phyloP scores from a whole-genome alignment of 495 filamentous ascomycete genomes.

The Hypoxylon intermedium region DNA sequence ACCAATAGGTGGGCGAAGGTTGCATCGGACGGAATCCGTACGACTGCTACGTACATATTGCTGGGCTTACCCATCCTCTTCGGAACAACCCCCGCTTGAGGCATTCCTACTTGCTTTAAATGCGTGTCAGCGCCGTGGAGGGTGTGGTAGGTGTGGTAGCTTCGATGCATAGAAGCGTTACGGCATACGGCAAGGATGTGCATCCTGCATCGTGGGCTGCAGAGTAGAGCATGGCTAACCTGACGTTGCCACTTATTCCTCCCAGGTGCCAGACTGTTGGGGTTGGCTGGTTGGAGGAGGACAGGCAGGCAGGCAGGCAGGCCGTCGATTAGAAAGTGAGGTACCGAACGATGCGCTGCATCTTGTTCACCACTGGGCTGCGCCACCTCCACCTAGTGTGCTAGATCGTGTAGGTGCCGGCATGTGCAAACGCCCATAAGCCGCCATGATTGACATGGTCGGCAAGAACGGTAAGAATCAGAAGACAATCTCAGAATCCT shows the following conservation, averaged over 20 bases:
- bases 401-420: constrained; percentile 5
- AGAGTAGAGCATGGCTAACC: constrained; percentile 9
- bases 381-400: constrained; percentile 18
- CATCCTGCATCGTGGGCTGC: constrained; percentile 23
- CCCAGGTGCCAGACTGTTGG: constrained; percentile 15
- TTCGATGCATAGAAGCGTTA: constrained; percentile 13
- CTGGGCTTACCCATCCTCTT: constrained; percentile 11
- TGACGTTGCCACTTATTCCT: constrained; percentile 9
- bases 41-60: constrained; percentile 1
- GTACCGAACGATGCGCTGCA: constrained; percentile 14
- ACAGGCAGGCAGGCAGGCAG: too few species aligned
- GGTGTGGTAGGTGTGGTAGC: constrained; percentile 22
- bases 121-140: constrained; percentile 13
- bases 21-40: constrained; percentile 9
- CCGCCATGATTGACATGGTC: too few species aligned
- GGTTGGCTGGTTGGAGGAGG: background rate
- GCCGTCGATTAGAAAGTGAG: too few species aligned
- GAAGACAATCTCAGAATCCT: too few species aligned
- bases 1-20: constrained; percentile 9
- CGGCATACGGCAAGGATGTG: constrained; percentile 31
- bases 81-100: background rate
- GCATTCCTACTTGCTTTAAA: constrained; percentile 22
- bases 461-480: too few species aligned
- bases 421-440: background rate
- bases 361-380: background rate